Conservation (phyloP, 2,329 filamentous ascomycete genomes). For the Seiridium cupressi region DNA sequence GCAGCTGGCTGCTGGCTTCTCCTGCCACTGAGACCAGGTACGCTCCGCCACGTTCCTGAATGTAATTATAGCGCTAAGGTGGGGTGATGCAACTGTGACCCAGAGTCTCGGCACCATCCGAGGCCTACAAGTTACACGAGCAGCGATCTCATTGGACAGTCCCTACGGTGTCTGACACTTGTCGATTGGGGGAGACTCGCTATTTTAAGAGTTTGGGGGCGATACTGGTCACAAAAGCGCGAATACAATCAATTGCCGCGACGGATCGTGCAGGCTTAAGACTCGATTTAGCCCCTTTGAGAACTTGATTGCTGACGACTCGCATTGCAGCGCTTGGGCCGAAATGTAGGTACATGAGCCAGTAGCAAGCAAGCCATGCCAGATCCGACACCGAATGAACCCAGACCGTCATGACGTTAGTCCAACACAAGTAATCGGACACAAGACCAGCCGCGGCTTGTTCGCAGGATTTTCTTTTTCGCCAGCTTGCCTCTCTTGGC, state of each 20-base stretch:
- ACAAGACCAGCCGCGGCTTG: conserved; percentile 10
- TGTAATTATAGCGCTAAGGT: neutral
- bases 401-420: conserved; percentile 8
- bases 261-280: too few relatives aligned
- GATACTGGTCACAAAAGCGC: too few relatives aligned
- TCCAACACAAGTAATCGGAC: conserved; percentile 10
- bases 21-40: neutral
- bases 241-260: too few relatives aligned
- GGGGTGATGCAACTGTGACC: neutral
- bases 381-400: conserved; percentile 3
- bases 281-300: too few relatives aligned
- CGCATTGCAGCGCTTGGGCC: too few relatives aligned
- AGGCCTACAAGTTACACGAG: neutral
- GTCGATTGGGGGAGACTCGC: too few relatives aligned
- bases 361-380: neutral
- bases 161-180: too few relatives aligned
- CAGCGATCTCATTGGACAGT: too few relatives aligned
- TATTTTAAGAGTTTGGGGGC: too few relatives aligned
- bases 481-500: too few relatives aligned
- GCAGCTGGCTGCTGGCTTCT: too few relatives aligned
- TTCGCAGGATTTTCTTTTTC: neutral
- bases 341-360: neutral
- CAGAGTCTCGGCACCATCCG: neutral
- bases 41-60: neutral
- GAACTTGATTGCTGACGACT: too few relatives aligned